A percentile compares a stretch with the other conserved stretches of the same genome.
Conservation (phyloP, 2,329 filamentous ascomycete genomes). For the Ophiostoma perfectum region DNA sequence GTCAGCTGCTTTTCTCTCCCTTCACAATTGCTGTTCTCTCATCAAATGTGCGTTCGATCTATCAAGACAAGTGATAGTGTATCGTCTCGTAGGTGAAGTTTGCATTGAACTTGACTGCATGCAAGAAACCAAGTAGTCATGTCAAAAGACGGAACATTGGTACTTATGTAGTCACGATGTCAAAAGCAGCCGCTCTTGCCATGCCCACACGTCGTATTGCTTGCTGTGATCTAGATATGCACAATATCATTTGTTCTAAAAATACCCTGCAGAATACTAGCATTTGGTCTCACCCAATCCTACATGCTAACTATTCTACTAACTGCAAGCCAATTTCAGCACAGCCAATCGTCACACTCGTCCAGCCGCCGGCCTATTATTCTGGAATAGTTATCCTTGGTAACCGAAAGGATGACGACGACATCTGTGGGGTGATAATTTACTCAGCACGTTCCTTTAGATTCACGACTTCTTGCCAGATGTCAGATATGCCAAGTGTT, state of each 20-base stretch:
- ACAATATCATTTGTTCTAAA: not conserved
- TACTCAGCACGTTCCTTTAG: not conserved
- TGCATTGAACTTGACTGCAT: no score
- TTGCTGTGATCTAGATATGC: not conserved
- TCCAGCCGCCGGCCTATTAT: slow-evolving; percentile 12
- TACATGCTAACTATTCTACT: not conserved
- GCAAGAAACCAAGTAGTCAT: no score
- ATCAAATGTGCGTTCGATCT: no score
- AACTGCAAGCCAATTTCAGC: not conserved
- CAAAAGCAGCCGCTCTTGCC: not conserved
- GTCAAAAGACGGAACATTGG: no score
- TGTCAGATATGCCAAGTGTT: not conserved
- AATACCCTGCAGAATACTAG: slow-evolving; percentile 7
- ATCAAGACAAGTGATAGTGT: no score
- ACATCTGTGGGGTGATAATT: not conserved
- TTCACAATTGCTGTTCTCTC: no score
- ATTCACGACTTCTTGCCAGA: not conserved
- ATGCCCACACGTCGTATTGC: not conserved
- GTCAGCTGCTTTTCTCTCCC: no score
- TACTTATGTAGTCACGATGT: not conserved
- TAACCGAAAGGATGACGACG: not conserved
- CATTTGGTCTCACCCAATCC: not conserved
- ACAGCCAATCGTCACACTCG: slow-evolving; percentile 16
- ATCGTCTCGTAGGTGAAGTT: no score
- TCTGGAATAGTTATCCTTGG: not conserved